Conservation (phyloP, 2,329 filamentous ascomycete species). For the Trichophyton simii region DNA sequence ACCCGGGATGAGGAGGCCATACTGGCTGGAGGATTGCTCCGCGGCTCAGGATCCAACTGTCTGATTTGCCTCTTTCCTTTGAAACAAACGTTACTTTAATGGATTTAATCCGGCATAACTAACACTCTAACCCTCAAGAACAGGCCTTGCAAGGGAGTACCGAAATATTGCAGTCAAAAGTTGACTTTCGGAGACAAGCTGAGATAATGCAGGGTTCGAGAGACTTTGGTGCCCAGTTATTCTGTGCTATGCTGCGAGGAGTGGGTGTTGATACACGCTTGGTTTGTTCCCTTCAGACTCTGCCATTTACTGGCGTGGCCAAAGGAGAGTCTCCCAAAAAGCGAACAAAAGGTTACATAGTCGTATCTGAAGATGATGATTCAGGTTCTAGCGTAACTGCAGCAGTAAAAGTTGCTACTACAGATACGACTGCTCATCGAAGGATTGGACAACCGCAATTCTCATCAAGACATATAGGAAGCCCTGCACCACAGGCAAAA, state of each 20-base stretch:
- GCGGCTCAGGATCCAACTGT: constrained; percentile 45
- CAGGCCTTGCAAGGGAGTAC: constrained; percentile 37
- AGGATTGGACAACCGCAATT: constrained; percentile 27
- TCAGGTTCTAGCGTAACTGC: constrained; percentile 22
- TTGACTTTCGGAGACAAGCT: constrained; percentile 63
- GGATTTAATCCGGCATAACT: not conserved
- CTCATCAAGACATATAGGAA: constrained; percentile 9
- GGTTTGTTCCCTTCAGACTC: constrained; percentile 77
- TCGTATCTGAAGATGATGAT: constrained; percentile 25
- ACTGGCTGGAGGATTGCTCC: constrained; percentile 61
- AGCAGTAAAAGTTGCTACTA: constrained; percentile 3
- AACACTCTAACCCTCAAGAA: not conserved
- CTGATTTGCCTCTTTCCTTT: constrained; percentile 11
- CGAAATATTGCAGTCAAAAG: constrained; percentile 55
- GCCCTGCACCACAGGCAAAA: constrained; percentile 7
- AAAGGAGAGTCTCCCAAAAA: constrained; percentile 35
- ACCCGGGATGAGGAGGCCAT: constrained; percentile 53
- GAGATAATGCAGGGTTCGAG: constrained; percentile 62
- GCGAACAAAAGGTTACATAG: constrained; percentile 25
- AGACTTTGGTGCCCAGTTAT: constrained; percentile 80
- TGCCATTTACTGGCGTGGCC: constrained; percentile 50
- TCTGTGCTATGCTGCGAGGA: constrained; percentile 74
- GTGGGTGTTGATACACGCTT: constrained; percentile 70
- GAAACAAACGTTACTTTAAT: not conserved
- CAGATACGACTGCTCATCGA: constrained; percentile 11